A percentile compares a stretch with the other conserved stretches of the same genome.
These are phyloP conservation scores for Erythrobasidium yunnanense DNA, from an alignment of 768 basidiomycete species.

Conservation along the genomic window DNA sequence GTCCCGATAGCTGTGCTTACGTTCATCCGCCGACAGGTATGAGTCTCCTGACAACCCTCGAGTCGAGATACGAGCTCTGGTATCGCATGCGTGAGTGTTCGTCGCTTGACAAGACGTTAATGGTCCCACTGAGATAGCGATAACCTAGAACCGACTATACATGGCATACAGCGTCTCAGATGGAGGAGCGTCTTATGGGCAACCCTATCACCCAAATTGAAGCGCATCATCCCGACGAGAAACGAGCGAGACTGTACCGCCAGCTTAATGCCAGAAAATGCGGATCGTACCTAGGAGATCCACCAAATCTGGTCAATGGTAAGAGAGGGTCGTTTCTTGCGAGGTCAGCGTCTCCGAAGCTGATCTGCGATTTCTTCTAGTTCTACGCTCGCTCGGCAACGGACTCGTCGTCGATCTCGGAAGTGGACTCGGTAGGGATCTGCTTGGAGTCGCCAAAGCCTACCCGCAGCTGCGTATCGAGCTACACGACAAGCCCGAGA, in stretches of 20 bases:
- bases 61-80: conserved; percentile 18
- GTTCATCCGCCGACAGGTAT: background rate
- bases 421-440: conserved; percentile 9
- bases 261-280: conserved; percentile 25
- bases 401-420: conserved; percentile 23
- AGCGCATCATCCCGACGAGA: conserved; percentile 1
- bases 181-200: conserved; percentile 12
- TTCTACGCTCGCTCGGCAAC: conserved; percentile 3
- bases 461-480: conserved; percentile 21
- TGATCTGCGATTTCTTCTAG: background rate
- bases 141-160: conserved; percentile 17
- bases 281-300: conserved; percentile 22
- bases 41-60: conserved; percentile 18
- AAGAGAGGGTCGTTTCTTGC: background rate
- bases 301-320: conserved; percentile 22
- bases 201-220: conserved; percentile 5
- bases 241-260: conserved; percentile 5
- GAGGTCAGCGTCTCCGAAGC: background rate
- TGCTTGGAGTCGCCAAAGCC: conserved; percentile 13
- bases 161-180: conserved; percentile 10
- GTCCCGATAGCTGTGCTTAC: background rate
- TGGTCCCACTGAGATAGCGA: background rate
- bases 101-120: no score
- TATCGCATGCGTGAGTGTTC: conserved; percentile 25
- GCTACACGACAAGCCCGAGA: conserved; percentile 24